phyloP scores from a whole-genome alignment of 1,284 basidiomycete genomes.

The Leccinum laetum region DNA sequence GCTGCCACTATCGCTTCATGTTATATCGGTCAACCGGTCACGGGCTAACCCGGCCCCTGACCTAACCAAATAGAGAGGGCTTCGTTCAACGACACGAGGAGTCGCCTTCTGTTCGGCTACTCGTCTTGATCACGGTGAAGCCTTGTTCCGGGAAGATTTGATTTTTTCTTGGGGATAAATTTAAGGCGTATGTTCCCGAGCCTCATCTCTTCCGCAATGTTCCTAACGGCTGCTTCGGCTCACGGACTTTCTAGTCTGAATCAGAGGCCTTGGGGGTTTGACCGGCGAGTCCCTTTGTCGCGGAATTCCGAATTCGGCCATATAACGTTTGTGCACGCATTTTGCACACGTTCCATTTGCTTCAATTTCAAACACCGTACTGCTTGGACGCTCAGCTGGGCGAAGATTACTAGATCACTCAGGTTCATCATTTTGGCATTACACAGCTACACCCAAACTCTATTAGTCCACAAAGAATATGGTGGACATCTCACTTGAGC shows the following conservation, averaged over 20 bases:
- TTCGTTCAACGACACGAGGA: not conserved
- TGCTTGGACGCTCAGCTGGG: not conserved
- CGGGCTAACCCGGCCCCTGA: not conserved
- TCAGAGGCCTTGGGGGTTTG: not conserved
- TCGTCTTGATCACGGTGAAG: not conserved
- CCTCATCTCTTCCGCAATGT: too few relatives aligned
- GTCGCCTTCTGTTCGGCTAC: not conserved
- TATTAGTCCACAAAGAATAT: not conserved
- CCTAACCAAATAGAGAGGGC: not conserved
- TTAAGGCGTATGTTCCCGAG: not conserved
- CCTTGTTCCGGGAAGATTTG: not conserved
- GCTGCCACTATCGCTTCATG: not conserved
- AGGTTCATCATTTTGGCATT: not conserved
- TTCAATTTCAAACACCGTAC: not conserved
- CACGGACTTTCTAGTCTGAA: not conserved
- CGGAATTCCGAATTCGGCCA: not conserved
- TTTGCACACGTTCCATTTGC: not conserved
- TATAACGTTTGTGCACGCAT: not conserved
- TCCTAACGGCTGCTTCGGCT: not conserved
- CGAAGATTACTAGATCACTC: not conserved
- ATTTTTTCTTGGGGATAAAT: not conserved
- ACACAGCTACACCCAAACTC: not conserved
- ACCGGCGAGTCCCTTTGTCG: not conserved
- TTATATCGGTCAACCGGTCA: not conserved
- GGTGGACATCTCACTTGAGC: not conserved